phyloP scores from a whole-genome alignment of 345 rosid species.

The Populus tremula region DNA sequence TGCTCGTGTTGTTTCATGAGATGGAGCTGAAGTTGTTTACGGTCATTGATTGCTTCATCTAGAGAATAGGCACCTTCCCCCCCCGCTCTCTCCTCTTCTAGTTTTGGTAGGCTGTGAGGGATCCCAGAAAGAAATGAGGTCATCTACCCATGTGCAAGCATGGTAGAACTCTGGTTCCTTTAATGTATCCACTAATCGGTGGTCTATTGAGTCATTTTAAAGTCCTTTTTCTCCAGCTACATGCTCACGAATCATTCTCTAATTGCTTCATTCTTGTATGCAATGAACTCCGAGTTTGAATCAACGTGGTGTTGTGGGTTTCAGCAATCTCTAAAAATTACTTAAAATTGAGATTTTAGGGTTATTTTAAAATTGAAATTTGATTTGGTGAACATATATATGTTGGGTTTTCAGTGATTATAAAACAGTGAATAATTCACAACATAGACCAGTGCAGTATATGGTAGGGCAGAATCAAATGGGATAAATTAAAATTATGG shows the following conservation, averaged over 20 bases:
- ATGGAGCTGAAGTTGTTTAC: not conserved
- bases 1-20: conserved; percentile 64
- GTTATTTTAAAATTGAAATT: too few relatives aligned
- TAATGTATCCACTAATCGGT: conserved; percentile 40
- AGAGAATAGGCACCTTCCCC: not conserved
- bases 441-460: too few relatives aligned
- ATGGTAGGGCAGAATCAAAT: too few relatives aligned
- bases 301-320: too few relatives aligned
- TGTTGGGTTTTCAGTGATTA: too few relatives aligned
- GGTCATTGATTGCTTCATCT: not conserved
- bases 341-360: too few relatives aligned
- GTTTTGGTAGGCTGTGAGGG: conserved; percentile 25
- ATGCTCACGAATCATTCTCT: not conserved
- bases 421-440: too few relatives aligned
- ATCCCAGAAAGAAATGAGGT: conserved; percentile 1
- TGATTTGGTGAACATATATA: too few relatives aligned
- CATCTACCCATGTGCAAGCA: conserved; percentile 21
- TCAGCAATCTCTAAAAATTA: too few relatives aligned
- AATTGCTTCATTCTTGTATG: too few relatives aligned
- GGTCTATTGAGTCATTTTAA: conserved; percentile 31
- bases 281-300: too few relatives aligned
- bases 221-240: not conserved
- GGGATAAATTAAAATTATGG: too few relatives aligned
- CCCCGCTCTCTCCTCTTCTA: conserved; percentile 5
- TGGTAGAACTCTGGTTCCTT: conserved; percentile 10